These are phyloP conservation scores for Candida golubevii DNA, from an alignment of 805 yeast genomes.

Conservation along the genomic window DNA sequence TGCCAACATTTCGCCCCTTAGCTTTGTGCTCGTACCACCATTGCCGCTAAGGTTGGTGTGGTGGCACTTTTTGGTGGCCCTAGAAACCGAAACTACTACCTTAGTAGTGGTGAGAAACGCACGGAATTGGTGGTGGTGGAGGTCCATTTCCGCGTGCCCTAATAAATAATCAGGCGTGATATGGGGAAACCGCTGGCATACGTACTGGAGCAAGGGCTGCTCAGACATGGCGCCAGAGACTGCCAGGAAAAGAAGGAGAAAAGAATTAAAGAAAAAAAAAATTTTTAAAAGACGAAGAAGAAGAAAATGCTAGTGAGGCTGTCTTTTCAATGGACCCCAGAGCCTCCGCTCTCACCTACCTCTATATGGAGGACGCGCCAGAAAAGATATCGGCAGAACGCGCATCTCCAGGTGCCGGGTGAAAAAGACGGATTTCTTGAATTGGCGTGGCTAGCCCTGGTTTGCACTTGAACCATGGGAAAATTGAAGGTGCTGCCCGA, in stretches of 20 bases:
- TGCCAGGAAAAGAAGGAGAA: background rate
- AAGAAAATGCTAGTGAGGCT: too few species aligned
- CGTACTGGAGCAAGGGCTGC: constrained; percentile 2
- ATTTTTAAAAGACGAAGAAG: too few species aligned
- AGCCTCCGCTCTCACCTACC: too few species aligned
- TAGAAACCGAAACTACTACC: background rate
- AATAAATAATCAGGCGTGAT: background rate
- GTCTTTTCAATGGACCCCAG: too few species aligned
- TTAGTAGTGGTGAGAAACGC: background rate
- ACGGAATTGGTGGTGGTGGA: background rate
- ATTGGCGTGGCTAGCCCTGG: background rate
- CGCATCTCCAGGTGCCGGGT: background rate
- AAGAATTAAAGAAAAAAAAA: too few species aligned
- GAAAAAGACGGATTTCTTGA: background rate
- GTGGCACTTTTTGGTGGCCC: too few species aligned
- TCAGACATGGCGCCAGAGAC: background rate
- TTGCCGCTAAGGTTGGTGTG: too few species aligned
- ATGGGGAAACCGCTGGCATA: background rate
- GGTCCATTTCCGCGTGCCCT: constrained; percentile 1
- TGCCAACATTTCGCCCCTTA: too few species aligned
- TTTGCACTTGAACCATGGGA: constrained; percentile 8
- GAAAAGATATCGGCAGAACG: background rate
- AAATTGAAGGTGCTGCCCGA: constrained; percentile 14
- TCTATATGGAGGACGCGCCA: background rate
- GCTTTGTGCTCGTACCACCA: too few species aligned